phyloP scores from a whole-genome alignment of 129 eudicot genomes.

The Daucus carota region DH1_v3.0 NC_030386.2:32044001-32044500 shows the following conservation, averaged over 20 bases:
- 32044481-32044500: constrained; percentile 68
- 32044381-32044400: constrained; percentile 77
- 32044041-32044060: constrained; percentile 6
- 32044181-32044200: constrained; percentile 4
- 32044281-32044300: constrained; percentile 32
- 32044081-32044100: constrained; percentile 22
- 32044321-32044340: constrained; percentile 57
- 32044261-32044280: background rate
- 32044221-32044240: background rate
- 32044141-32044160: constrained; percentile 24
- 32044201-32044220: background rate
- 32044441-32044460: constrained; percentile 75
- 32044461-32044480: constrained; percentile 78
- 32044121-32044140: constrained; percentile 19
- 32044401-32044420: constrained; percentile 62
- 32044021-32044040: background rate
- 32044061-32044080: constrained; percentile 15
- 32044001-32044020: background rate
- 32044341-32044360: constrained; percentile 36
- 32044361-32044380: constrained; percentile 44
- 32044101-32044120: constrained; percentile 35
- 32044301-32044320: constrained; percentile 50
- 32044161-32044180: background rate
- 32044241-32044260: background rate
- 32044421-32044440: constrained; percentile 67